Evolutionary conservation across 345 rosid species (phyloP).

Genomic region (Arabidopsis arenosa): DNA sequence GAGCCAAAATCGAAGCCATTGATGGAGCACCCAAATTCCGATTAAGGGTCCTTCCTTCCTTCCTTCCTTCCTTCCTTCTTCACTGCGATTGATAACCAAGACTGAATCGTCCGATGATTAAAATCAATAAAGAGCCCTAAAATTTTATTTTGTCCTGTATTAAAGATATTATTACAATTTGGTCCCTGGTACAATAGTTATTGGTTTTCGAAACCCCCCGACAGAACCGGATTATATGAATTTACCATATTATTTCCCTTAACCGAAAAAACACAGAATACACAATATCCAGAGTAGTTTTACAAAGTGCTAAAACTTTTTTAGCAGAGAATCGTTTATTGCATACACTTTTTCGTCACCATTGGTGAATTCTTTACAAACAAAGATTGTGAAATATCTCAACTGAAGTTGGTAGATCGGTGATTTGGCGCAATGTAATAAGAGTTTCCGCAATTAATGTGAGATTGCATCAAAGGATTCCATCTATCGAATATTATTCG

Average conservation of each 20-base stretch:
- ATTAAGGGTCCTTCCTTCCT: slow-evolving; percentile 36
- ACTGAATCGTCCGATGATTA: background rate
- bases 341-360: slow-evolving; percentile 24
- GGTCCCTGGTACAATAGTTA: slow-evolving; percentile 10
- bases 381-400: slow-evolving; percentile 24
- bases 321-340: background rate
- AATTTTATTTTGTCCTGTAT: background rate
- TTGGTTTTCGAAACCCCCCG: slow-evolving; percentile 1
- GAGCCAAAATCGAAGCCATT: slow-evolving; percentile 84
- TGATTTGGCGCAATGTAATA: slow-evolving; percentile 70
- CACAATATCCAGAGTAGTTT: background rate
- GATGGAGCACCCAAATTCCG: slow-evolving; percentile 20
- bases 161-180: slow-evolving; percentile 8
- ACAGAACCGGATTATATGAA: slow-evolving; percentile 16
- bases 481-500: slow-evolving; percentile 92
- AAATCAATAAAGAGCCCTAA: slow-evolving; percentile 19
- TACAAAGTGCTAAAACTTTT: background rate
- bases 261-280: slow-evolving; percentile 4
- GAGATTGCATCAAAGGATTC: slow-evolving; percentile 82
- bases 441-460: slow-evolving; percentile 69
- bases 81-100: slow-evolving; percentile 27
- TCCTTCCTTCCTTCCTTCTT: slow-evolving; percentile 41
- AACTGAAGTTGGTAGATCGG: slow-evolving; percentile 57
- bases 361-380: slow-evolving; percentile 35
- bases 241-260: slow-evolving; percentile 11